phyloP scores from a whole-genome alignment of 805 yeast genomes.

The Candida broadrunensis region DNA sequence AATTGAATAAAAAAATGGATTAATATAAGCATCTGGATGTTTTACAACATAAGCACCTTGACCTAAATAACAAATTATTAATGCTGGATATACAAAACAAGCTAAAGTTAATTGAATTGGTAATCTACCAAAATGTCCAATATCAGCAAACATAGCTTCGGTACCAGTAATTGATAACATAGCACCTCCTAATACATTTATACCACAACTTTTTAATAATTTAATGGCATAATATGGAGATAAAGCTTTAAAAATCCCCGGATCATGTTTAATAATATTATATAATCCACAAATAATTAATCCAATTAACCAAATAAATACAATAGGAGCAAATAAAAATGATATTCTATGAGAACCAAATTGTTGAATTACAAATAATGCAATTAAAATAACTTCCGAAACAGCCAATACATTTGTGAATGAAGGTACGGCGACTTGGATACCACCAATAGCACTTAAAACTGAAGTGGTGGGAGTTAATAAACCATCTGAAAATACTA shows the following conservation, averaged over 20 bases:
- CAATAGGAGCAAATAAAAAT: conserved; percentile 51
- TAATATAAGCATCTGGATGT: conserved; percentile 37
- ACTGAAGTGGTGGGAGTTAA: conserved; percentile 65
- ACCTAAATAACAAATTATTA: conserved; percentile 54
- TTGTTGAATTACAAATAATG: conserved; percentile 45
- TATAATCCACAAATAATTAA: conserved; percentile 45
- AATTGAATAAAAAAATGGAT: conserved; percentile 47
- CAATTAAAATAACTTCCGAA: conserved; percentile 45
- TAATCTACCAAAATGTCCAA: conserved; percentile 51
- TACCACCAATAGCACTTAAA: conserved; percentile 55
- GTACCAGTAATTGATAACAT: conserved; percentile 58
- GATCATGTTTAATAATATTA: conserved; percentile 40
- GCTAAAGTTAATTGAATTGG: conserved; percentile 49
- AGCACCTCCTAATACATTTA: conserved; percentile 47
- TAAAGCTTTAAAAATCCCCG: conserved; percentile 44
- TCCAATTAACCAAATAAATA: conserved; percentile 48
- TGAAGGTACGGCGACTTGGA: conserved; percentile 49
- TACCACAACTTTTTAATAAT: conserved; percentile 36
- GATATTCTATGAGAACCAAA: conserved; percentile 51
- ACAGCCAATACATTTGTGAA: conserved; percentile 45
- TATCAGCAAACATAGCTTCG: conserved; percentile 65
- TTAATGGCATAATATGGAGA: conserved; percentile 52
- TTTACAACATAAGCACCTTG: conserved; percentile 49
- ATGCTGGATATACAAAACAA: conserved; percentile 48
- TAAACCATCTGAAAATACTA: conserved; percentile 58